These are phyloP conservation scores for Cyclostephanos invisitatus DNA, from an alignment of 108 stramenopile species.

Conservation along the genomic window DNA sequence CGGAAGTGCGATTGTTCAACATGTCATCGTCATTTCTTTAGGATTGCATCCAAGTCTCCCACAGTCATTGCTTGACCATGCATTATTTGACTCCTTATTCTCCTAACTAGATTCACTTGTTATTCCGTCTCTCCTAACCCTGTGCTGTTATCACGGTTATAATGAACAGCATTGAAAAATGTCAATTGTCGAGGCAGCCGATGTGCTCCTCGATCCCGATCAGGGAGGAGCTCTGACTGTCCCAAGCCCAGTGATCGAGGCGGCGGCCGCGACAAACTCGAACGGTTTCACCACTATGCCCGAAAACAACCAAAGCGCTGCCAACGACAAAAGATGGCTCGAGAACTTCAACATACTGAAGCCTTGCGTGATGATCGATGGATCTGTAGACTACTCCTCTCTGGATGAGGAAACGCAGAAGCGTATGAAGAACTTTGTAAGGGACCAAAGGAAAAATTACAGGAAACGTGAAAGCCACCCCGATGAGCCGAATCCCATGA, in stretches of 20 bases:
- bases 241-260: neutral
- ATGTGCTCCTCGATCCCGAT: neutral
- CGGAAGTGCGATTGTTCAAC: neutral
- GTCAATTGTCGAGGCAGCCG: neutral
- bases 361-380: conserved; percentile 24
- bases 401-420: conserved; percentile 17
- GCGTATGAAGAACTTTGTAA: conserved; percentile 24
- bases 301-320: neutral
- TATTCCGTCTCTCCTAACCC: neutral
- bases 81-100: neutral
- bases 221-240: neutral
- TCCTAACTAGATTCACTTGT: neutral
- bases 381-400: conserved; percentile 18
- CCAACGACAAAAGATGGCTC: conserved; percentile 17
- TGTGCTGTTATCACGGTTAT: neutral
- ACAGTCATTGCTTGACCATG: neutral
- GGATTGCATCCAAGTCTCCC: neutral
- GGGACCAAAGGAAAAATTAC: conserved; percentile 23
- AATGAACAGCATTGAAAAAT: neutral
- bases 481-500: conserved; percentile 15
- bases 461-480: conserved; percentile 21
- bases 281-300: neutral
- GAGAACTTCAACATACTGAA: conserved; percentile 18
- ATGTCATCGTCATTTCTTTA: neutral
- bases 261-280: neutral